Base-by-base conservation (phyloP, 495 filamentous ascomycete genomes). In the Mycothermus thermophilus region DNA sequence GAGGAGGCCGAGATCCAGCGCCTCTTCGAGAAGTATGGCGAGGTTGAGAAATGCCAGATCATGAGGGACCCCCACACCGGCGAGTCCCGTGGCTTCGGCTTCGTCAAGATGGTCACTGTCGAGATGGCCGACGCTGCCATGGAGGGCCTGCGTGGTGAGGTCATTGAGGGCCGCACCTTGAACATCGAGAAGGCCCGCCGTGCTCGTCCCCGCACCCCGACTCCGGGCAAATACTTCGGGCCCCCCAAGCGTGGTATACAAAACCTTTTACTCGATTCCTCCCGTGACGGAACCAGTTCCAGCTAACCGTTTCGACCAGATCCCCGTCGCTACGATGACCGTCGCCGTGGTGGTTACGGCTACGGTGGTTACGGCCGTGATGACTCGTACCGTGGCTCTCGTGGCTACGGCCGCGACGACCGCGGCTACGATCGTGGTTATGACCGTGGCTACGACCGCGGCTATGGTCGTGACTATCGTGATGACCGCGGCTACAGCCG, bases 141-240 rank as follows among this genome's bases (percentile, higher is more conserved):
- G 65, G 92, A 96, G 41, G 85, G 82, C 38, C 67, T 99, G 28
- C 86, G 94, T 62, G 87, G 90, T 53, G 90, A 95, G 61, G 75
- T 83, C 40, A 84, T 94, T 43, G 88, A 96, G 51, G 92, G 92
- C 40, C 82, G 88, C 47, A 94, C 87, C 37, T 65, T 99, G 41
- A 94, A 85, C 70, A 96, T 99, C 41, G 92, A 99, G 74, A 99
- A 96, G 71, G 90, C 90, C 53, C 82, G 90, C 51, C 83, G 90
- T 59, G 78, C 80, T 54, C 79, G 83, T 42, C 92, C 92, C 36
- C 81, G 90, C 52, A 96, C 87, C 28, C 90, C 90, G 9, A 99
- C 90, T 40, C 90, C 90, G 23, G 90, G 90, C 62, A 95, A 96
- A 62, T 99, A 99, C 75, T 95, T 93, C 55, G 90, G 90, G 33